phyloP scores from a whole-genome alignment of 2,329 filamentous ascomycete genomes.

The Clonostachys rosea region DNA sequence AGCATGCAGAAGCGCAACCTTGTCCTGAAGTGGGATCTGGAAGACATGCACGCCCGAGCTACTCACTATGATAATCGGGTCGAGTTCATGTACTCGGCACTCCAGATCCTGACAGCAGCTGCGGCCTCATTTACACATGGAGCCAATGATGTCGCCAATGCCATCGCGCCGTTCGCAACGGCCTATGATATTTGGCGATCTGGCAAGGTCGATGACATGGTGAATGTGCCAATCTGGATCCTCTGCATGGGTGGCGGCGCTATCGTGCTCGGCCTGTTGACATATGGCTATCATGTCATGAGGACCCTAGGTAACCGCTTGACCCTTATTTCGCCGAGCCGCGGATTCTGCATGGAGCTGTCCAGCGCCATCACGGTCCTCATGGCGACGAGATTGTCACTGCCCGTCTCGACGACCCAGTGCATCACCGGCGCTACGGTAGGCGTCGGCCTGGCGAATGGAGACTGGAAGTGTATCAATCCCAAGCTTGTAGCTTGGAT shows the following conservation, averaged over 20 bases:
- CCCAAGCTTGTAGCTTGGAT: slow-evolving; percentile 41
- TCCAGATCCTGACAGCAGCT: slow-evolving; percentile 43
- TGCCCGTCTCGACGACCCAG: slow-evolving; percentile 49
- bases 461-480: slow-evolving; percentile 42
- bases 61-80: slow-evolving; percentile 47
- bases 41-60: slow-evolving; percentile 42
- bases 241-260: slow-evolving; percentile 39
- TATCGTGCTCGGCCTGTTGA: slow-evolving; percentile 52
- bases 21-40: slow-evolving; percentile 40
- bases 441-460: slow-evolving; percentile 44
- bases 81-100: slow-evolving; percentile 43
- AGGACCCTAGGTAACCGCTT: slow-evolving; percentile 50
- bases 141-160: slow-evolving; percentile 51
- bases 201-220: slow-evolving; percentile 27
- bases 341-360: slow-evolving; percentile 47
- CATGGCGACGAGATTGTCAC: slow-evolving; percentile 43
- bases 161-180: slow-evolving; percentile 44
- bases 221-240: slow-evolving; percentile 43
- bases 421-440: slow-evolving; percentile 47
- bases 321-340: slow-evolving; percentile 47
- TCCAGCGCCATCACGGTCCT: slow-evolving; percentile 47
- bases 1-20: slow-evolving; percentile 38
- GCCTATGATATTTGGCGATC: slow-evolving; percentile 44
- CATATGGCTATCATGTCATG: slow-evolving; percentile 62
- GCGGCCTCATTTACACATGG: slow-evolving; percentile 54